Conservation (phyloP, 1,284 basidiomycete species). For the Tilletiaria anomala region DNA sequence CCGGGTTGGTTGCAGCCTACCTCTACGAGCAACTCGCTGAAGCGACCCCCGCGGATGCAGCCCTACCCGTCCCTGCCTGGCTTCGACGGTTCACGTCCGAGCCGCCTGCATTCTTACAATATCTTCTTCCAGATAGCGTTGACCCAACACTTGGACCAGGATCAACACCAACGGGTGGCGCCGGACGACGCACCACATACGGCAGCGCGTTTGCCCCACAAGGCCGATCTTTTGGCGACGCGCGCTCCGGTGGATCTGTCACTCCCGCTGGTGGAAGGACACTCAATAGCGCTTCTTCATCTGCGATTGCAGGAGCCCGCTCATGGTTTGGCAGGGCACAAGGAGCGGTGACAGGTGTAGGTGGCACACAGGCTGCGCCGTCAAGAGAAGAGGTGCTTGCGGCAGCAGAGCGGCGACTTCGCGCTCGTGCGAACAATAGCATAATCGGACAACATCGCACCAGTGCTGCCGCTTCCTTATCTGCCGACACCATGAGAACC, state of each 20-base stretch:
- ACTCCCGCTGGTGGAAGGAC: too few relatives aligned
- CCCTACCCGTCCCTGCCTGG: neutral
- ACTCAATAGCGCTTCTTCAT: too few relatives aligned
- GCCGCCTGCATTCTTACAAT: neutral
- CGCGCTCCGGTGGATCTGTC: neutral
- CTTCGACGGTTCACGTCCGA: neutral
- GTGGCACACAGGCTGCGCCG: neutral
- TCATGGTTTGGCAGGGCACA: neutral
- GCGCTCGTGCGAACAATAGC: constrained; percentile 6
- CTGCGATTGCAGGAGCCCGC: neutral
- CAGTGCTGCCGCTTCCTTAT: constrained; percentile 5
- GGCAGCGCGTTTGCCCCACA: neutral
- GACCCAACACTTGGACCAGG: neutral
- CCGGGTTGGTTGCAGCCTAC: neutral
- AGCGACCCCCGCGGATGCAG: neutral
- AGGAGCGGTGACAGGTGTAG: constrained; percentile 4
- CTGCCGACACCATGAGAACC: neutral
- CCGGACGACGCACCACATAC: neutral
- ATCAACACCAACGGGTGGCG: neutral
- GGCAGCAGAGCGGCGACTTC: constrained; percentile 20
- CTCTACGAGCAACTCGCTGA: neutral
- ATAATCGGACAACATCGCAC: constrained; percentile 13
- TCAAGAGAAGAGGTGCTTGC: constrained; percentile 17
- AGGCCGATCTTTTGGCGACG: neutral
- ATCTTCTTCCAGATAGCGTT: neutral